A percentile compares a stretch with the other conserved stretches of the same genome.
phyloP scores from a whole-genome alignment of 257 asterid species.

The Sherardia arvensis region DNA sequence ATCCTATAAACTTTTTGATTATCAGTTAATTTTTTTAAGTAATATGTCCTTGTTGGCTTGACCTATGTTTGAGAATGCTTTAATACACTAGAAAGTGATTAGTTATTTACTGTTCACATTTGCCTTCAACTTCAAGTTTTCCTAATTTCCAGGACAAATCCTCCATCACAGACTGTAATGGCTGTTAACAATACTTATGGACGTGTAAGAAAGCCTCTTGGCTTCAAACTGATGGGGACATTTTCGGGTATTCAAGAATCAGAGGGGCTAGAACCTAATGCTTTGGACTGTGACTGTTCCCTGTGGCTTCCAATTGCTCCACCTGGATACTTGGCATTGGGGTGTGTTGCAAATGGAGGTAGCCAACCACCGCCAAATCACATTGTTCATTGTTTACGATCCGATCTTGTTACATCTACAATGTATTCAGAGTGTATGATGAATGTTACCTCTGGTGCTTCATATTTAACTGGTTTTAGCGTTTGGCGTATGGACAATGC shows the following conservation, averaged over 20 bases:
- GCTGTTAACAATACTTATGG: slow-evolving; percentile 85
- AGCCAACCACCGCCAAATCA: slow-evolving; percentile 82
- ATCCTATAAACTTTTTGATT: neutral
- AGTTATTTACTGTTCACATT: neutral
- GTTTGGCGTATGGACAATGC: slow-evolving; percentile 93
- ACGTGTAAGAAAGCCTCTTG: slow-evolving; percentile 86
- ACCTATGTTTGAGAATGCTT: neutral
- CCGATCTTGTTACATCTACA: slow-evolving; percentile 83
- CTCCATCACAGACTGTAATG: slow-evolving; percentile 92
- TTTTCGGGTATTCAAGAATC: slow-evolving; percentile 52
- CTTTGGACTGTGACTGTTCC: slow-evolving; percentile 57
- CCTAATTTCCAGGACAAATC: slow-evolving; percentile 67
- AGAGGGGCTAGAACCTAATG: slow-evolving; percentile 27
- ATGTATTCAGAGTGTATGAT: slow-evolving; percentile 60
- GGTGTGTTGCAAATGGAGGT: slow-evolving; percentile 89
- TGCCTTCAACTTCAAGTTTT: neutral
- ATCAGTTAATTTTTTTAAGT: neutral
- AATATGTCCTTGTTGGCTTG: neutral
- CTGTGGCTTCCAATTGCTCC: slow-evolving; percentile 96
- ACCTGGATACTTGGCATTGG: slow-evolving; percentile 84
- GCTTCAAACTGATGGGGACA: slow-evolving; percentile 61
- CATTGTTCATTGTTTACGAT: slow-evolving; percentile 80
- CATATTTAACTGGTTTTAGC: slow-evolving; percentile 69
- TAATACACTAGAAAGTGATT: neutral
- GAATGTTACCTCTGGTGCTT: slow-evolving; percentile 39